Evolutionary conservation across 495 filamentous ascomycete species (phyloP).

Genomic region (Penicillium chermesinum): DNA sequence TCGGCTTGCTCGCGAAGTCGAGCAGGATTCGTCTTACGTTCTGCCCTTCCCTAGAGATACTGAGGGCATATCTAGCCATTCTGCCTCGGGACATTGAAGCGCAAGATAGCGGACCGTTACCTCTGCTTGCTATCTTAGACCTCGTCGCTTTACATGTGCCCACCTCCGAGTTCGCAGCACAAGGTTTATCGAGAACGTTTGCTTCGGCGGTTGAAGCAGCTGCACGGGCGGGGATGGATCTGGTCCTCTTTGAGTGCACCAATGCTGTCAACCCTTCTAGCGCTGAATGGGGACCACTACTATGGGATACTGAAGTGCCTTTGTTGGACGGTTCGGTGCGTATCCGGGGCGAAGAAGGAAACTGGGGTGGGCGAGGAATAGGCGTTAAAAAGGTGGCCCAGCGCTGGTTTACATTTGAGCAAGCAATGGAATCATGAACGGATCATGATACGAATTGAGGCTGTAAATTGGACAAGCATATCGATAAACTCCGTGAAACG

Average conservation of each 20-base stretch:
- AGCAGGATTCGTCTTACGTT: conserved; percentile 64
- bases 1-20: conserved; percentile 64
- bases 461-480: conserved; percentile 8
- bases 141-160: conserved; percentile 61
- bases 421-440: conserved; percentile 1
- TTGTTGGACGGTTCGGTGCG: conserved; percentile 57
- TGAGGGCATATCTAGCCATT: conserved; percentile 67
- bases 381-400: conserved; percentile 57
- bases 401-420: conserved; percentile 67
- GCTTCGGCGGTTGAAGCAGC: conserved; percentile 65
- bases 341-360: conserved; percentile 48
- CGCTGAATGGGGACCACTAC: conserved; percentile 27
- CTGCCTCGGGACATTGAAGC: conserved; percentile 23
- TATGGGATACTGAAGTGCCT: conserved; percentile 55
- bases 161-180: conserved; percentile 77
- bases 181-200: conserved; percentile 68
- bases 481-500: conserved; percentile 22
- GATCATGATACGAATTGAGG: conserved; percentile 6
- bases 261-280: conserved; percentile 27
- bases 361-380: conserved; percentile 64
- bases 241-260: conserved; percentile 40
- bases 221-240: conserved; percentile 22
- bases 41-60: conserved; percentile 65
- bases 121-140: conserved; percentile 59
- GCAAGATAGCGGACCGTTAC: conserved; percentile 5